These are phyloP conservation scores for Trebouxia sp. DNA, from an alignment of 139 green algal genomes.

Conservation along the genomic window DNA sequence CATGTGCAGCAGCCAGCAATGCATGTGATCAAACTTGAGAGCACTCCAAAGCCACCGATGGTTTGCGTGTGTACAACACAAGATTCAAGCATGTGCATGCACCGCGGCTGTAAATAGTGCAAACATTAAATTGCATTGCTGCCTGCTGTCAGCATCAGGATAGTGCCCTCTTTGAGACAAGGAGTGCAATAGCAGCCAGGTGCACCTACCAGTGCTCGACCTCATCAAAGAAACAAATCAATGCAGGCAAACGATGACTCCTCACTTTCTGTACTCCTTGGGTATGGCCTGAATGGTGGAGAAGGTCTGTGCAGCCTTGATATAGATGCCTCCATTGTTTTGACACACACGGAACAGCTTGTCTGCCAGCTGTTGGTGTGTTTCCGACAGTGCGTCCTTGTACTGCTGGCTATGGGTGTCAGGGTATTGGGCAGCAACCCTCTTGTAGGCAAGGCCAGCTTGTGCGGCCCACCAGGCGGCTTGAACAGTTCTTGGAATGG, in stretches of 20 bases:
- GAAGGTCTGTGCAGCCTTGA: conserved; percentile 88
- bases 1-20: too few relatives aligned
- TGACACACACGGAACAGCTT: conserved; percentile 44
- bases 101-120: too few relatives aligned
- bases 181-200: too few relatives aligned
- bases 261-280: conserved; percentile 41
- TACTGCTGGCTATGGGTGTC: background rate
- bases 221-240: too few relatives aligned
- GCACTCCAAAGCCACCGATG: too few relatives aligned
- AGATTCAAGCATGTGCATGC: too few relatives aligned
- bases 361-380: conserved; percentile 11
- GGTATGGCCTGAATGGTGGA: conserved; percentile 51
- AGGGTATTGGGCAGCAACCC: background rate
- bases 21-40: too few relatives aligned
- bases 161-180: too few relatives aligned
- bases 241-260: background rate
- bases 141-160: too few relatives aligned
- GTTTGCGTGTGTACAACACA: too few relatives aligned
- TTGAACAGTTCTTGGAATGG: background rate
- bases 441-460: conserved; percentile 13
- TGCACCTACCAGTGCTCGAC: too few relatives aligned
- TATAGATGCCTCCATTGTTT: conserved; percentile 83
- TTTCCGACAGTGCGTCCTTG: background rate
- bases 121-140: too few relatives aligned
- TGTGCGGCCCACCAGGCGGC: conserved; percentile 8